Base-by-base conservation (phyloP, 2,329 filamentous ascomycete species). In the Apiospora marii region DNA sequence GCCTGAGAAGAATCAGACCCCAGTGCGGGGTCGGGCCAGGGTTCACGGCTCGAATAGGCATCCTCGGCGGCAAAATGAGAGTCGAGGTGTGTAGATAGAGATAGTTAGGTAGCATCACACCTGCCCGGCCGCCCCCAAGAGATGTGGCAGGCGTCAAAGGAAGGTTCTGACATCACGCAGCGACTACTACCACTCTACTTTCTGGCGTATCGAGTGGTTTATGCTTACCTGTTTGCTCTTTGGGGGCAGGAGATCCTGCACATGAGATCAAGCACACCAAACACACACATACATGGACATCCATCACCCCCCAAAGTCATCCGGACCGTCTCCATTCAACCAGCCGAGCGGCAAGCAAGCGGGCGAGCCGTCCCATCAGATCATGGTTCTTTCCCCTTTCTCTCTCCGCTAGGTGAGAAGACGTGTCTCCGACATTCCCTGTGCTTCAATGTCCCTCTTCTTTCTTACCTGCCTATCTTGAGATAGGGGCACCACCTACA, bases 1-100 rank as follows among this genome's bases (percentile, higher is more conserved):
- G 34, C 34, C 22, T 14, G 10, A 8, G 16, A 41, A 12, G 22
- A 64, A 41, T 13, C 19, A 64, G 19, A 34, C 30, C 58, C 58
- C 58, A 22, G n/a, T 64, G 34, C 58, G 34, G 58, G 58, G 58
- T 64, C 58, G 30, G 8, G 22, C 53, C 16, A 22, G 30, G 30
- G 8, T 30, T n/a, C 19, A 22, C 7, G 10, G 22, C 10, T n/a
- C 37, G 37, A 41, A 41, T 49, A 49, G 46, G 16, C 5, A 19
- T 48, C n/a, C 30, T 64, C 58, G 58, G 58, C 58, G 58, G 58
- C 58, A 64, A 64, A 10, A 48, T n/a, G 43, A 44, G 37, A 4
- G 8, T 14, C 30, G 30, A 37, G 58, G 53, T 61, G 53, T 61
- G 53, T 34, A 61, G 19, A 16, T 61, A 61, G 7, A 61, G 19